These are phyloP conservation scores for Thalassiosira sp. DNA, from an alignment of 352 stramenopile genomes.

Conservation along the genomic window DNA sequence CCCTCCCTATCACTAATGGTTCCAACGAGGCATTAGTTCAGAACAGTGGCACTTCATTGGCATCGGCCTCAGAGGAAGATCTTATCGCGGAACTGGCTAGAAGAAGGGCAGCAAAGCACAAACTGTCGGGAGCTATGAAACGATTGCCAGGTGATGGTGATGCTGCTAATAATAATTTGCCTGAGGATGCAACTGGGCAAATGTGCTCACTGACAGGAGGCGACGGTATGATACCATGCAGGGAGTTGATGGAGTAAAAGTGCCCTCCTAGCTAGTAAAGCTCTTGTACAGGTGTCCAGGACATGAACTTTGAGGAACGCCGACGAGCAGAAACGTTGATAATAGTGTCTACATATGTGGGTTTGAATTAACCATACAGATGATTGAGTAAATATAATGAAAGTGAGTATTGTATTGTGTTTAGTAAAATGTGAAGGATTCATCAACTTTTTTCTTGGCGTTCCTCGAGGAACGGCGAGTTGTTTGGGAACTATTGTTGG, in stretches of 20 bases:
- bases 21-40: background rate
- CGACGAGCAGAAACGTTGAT: too few species aligned
- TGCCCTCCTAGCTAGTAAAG: too few species aligned
- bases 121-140: slow-evolving; percentile 71
- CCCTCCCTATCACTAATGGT: slow-evolving; percentile 7
- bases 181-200: slow-evolving; percentile 64
- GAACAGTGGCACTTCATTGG: slow-evolving; percentile 10
- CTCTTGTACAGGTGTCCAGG: too few species aligned
- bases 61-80: slow-evolving; percentile 67
- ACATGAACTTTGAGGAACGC: too few species aligned
- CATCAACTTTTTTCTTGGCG: background rate
- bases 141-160: slow-evolving; percentile 25
- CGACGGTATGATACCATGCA: slow-evolving; percentile 74
- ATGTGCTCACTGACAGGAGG: slow-evolving; percentile 72
- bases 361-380: too few species aligned
- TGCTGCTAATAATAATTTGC: slow-evolving; percentile 22
- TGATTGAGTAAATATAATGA: too few species aligned
- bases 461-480: slow-evolving; percentile 10
- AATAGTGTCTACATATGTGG: too few species aligned
- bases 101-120: slow-evolving; percentile 63
- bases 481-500: background rate
- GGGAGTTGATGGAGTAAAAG: slow-evolving; percentile 81
- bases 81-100: slow-evolving; percentile 74
- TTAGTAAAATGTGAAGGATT: slow-evolving; percentile 8
- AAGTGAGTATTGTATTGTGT: too few species aligned